Percentiles rank a stretch among this genome's conserved stretches.
Conservation (phyloP, 2,329 filamentous ascomycete genomes). For the Aspergillus chevalieri region DNA sequence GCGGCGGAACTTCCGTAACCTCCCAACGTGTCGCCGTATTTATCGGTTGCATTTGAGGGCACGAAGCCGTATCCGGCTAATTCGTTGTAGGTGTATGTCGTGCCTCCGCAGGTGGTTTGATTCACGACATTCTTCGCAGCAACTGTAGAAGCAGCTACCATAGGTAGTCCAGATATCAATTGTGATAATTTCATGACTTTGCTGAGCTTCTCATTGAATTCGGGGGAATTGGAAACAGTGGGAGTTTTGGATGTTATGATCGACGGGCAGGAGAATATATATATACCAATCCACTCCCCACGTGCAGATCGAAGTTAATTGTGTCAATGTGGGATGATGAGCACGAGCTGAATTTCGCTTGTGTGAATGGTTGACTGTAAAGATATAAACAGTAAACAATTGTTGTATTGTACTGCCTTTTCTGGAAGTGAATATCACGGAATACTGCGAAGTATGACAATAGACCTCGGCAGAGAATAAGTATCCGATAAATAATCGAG, state of each 20-base stretch:
- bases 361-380: too few species aligned
- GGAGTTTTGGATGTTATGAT: not conserved
- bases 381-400: too few species aligned
- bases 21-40: slow-evolving; percentile 63
- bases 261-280: not conserved
- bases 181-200: slow-evolving; percentile 17
- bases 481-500: too few species aligned
- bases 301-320: not conserved
- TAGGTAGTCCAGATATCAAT: slow-evolving; percentile 10
- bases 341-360: too few species aligned
- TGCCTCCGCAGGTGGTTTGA: slow-evolving; percentile 53
- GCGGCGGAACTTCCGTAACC: slow-evolving; percentile 61
- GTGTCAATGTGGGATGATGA: not conserved
- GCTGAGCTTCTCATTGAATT: not conserved
- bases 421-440: too few species aligned
- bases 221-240: not conserved
- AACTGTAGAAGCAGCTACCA: slow-evolving; percentile 11
- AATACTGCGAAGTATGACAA: too few species aligned
- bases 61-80: slow-evolving; percentile 63
- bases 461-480: too few species aligned
- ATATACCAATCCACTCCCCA: not conserved
- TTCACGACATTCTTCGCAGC: slow-evolving; percentile 30
- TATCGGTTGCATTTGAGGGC: slow-evolving; percentile 54
- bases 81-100: slow-evolving; percentile 59
- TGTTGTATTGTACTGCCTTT: too few species aligned